A percentile compares a stretch with the other conserved stretches of the same genome.
These are phyloP conservation scores for Solanum hybrid DNA, from an alignment of 305 asterid genomes.

Conservation along the genomic window DNA sequence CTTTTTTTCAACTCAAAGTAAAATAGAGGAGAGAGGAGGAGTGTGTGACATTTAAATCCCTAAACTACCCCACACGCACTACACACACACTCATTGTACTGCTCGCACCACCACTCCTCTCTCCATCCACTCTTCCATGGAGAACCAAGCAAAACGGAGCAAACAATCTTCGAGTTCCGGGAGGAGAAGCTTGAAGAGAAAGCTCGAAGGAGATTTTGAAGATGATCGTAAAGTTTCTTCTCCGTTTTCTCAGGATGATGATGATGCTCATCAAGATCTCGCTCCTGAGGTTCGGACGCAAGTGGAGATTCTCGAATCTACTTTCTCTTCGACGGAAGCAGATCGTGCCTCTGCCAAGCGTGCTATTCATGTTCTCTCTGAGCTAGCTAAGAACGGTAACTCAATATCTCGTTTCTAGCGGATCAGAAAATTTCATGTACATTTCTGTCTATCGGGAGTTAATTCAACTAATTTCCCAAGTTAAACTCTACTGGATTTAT, in stretches of 20 bases:
- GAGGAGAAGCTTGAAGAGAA: constrained; percentile 77
- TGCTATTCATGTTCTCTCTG: constrained; percentile 74
- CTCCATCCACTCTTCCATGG: constrained; percentile 43
- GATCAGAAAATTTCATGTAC: not conserved
- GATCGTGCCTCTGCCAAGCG: constrained; percentile 80
- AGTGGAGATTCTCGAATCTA: constrained; percentile 65
- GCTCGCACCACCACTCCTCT: constrained; percentile 1
- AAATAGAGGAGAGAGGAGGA: not conserved
- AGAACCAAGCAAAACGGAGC: constrained; percentile 52
- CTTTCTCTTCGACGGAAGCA: constrained; percentile 41
- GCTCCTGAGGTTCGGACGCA: constrained; percentile 53
- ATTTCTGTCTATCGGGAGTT: not conserved
- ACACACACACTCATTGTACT: not conserved
- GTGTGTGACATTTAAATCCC: not conserved
- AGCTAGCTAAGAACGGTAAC: constrained; percentile 85
- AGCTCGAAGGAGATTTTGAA: constrained; percentile 56
- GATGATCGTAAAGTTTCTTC: constrained; percentile 33
- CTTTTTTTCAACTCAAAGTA: not conserved
- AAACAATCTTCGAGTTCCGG: constrained; percentile 42
- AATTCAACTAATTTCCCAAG: not conserved
- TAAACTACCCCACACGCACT: not conserved
- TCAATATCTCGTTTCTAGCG: not conserved
- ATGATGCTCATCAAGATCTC: constrained; percentile 60
- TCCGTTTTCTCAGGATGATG: constrained; percentile 21
- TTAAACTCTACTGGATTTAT: not conserved